Evolutionary conservation across 1,139 yeast species (phyloP), one percentile per base, ranked within the genome.

Genomic region (Tardiomyces digboiensis): DNA sequence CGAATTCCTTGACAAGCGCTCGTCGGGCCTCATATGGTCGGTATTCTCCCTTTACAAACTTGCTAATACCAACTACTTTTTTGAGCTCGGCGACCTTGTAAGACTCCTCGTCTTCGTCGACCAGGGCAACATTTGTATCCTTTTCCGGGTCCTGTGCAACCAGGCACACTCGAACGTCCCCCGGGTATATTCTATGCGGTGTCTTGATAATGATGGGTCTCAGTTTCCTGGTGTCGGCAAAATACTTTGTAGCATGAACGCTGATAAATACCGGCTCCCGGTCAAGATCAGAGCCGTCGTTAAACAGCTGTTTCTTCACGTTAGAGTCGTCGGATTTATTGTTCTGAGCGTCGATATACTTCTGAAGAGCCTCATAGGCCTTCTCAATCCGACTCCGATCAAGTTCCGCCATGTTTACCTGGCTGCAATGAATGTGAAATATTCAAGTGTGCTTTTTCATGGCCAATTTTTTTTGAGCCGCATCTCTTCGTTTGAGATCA

Each of bases 111-210:
- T 80, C 73, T 46, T 74, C 33, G 10, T n/a, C 33, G 10, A 38
- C 63, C 51, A 79, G 78, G 46, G 82, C 71, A 46, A 79, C 76
- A 49, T 77, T 81, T 47, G 76, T 75, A 46, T 71, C 62, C 61
- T 85, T 64, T 62, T 77, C 67, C 59, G 77, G 70, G 65, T 87
- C 95, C 58, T 87, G 80, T 36, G 82, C 71, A 50, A 91, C 76
- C 52, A 91, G 65, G 60, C 96, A 84, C 37, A 84, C 72, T 46
- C 75, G 42, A 13, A 51, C 76, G 48, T 73, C 73, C 18, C 52
- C 53, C 19, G 71, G 62, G 55, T 65, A 61, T 42, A 78, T 63
- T 5, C 82, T 63, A 56, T 80, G 71, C 41, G 80, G 69, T 42
- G 83, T 60, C 16, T 54, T 53, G 45, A 89, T 72, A 44, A 76